Conservation (phyloP, 352 stramenopile species). For the Pythium aquatile region DNA sequence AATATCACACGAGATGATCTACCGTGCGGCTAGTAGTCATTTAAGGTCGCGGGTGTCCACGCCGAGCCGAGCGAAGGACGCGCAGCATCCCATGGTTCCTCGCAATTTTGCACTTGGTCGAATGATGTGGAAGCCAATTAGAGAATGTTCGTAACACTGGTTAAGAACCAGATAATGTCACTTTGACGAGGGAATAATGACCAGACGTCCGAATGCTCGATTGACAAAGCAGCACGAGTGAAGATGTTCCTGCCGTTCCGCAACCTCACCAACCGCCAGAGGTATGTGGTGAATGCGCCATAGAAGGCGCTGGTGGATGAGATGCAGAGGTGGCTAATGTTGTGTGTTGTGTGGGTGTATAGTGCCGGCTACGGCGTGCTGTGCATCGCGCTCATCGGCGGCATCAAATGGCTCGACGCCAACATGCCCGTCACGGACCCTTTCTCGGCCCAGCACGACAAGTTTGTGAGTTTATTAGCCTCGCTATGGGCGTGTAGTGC, state of each 20-base stretch:
- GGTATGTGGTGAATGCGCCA: slow-evolving; percentile 36
- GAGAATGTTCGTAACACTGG: no score
- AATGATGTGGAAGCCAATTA: no score
- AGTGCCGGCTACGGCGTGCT: slow-evolving; percentile 62
- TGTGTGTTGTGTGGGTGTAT: no score
- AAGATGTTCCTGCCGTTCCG: slow-evolving; percentile 65
- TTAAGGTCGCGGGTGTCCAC: background rate
- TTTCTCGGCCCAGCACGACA: slow-evolving; percentile 35
- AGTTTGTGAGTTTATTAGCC: slow-evolving; percentile 34
- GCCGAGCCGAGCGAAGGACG: background rate
- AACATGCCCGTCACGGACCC: slow-evolving; percentile 46
- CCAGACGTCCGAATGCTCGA: no score
- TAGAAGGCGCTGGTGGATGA: background rate
- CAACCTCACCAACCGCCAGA: slow-evolving; percentile 58
- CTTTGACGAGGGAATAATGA: background rate
- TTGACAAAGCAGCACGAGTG: no score
- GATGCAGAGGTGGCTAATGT: no score
- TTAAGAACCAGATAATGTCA: no score
- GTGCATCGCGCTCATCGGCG: slow-evolving; percentile 54
- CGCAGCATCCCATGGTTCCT: background rate
- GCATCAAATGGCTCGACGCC: slow-evolving; percentile 73
- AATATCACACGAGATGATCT: background rate
- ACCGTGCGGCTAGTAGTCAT: background rate
- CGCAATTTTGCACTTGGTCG: no score
- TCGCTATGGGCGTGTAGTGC: background rate